Conservation (phyloP, 2,329 filamentous ascomycete species). For the Coniochaeta sp. region DNA sequence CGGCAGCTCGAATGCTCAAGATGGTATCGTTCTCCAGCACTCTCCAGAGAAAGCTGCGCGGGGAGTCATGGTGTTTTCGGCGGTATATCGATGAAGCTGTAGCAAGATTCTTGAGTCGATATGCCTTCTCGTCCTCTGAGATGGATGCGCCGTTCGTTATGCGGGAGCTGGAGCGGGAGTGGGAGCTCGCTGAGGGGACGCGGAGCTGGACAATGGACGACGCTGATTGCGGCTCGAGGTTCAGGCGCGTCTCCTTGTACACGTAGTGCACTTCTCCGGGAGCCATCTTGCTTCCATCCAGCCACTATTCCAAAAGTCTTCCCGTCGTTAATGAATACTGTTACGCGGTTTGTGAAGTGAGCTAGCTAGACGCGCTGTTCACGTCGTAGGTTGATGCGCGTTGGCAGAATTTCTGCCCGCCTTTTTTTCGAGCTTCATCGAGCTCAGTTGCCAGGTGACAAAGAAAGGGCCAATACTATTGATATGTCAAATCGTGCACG, state of each 20-base stretch:
- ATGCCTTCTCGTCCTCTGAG: constrained; percentile 64
- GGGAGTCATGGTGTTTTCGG: constrained; percentile 65
- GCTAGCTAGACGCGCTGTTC: neutral
- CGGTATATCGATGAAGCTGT: constrained; percentile 79
- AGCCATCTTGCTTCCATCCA: constrained; percentile 60
- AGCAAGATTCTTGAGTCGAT: constrained; percentile 66
- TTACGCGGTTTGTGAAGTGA: neutral
- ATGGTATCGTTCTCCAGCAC: constrained; percentile 72
- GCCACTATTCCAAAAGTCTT: constrained; percentile 1
- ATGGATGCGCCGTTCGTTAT: constrained; percentile 31
- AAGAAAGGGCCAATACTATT: too few relatives aligned
- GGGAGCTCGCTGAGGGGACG: constrained; percentile 45
- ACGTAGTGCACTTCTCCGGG: constrained; percentile 55
- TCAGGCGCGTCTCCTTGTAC: constrained; percentile 83
- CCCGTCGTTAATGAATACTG: neutral
- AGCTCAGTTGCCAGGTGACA: neutral
- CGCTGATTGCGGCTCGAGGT: constrained; percentile 65
- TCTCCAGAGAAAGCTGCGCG: constrained; percentile 86
- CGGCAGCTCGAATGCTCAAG: constrained; percentile 76
- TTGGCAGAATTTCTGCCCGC: constrained; percentile 18
- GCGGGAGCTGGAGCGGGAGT: constrained; percentile 11
- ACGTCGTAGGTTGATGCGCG: neutral
- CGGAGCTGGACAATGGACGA: constrained; percentile 65
- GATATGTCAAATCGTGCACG: too few relatives aligned
- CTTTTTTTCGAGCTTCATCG: constrained; percentile 2